These are phyloP conservation scores for Neoboletus magnificus DNA, from an alignment of 768 basidiomycete genomes.

Conservation along the genomic window DNA sequence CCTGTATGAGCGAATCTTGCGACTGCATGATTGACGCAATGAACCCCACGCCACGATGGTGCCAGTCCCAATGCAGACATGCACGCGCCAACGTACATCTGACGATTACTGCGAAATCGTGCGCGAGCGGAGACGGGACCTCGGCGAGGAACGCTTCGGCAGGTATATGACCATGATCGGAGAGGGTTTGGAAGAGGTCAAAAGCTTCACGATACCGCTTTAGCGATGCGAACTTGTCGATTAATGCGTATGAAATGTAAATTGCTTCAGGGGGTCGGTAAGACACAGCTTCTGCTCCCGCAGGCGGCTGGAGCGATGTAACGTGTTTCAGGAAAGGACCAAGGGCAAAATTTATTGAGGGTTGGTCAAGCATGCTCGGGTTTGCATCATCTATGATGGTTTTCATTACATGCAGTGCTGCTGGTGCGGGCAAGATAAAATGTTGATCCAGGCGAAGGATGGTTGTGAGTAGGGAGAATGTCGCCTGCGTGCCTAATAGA, in stretches of 20 bases:
- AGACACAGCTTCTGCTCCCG: constrained; percentile 29
- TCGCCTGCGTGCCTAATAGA: constrained; percentile 23
- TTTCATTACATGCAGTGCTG: constrained; percentile 18
- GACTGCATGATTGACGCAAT: constrained; percentile 31
- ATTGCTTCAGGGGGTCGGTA: constrained; percentile 39
- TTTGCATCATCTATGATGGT: constrained; percentile 19
- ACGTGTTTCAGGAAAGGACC: constrained; percentile 32
- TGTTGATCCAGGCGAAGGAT: constrained; percentile 14
- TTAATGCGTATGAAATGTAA: constrained; percentile 40
- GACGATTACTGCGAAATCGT: constrained; percentile 47
- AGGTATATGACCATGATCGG: constrained; percentile 44
- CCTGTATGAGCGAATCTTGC: constrained; percentile 19
- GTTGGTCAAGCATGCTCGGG: constrained; percentile 15
- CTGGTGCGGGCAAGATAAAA: constrained; percentile 10
- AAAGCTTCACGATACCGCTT: constrained; percentile 38
- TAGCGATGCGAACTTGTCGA: constrained; percentile 40
- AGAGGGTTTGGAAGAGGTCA: constrained; percentile 47
- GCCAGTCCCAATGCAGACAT: constrained; percentile 55
- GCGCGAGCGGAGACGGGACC: constrained; percentile 25
- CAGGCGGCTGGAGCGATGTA: constrained; percentile 22
- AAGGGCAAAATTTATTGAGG: constrained; percentile 27
- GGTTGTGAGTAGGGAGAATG: constrained; percentile 21
- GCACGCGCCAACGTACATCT: constrained; percentile 48
- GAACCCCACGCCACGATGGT: constrained; percentile 38
- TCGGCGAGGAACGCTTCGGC: constrained; percentile 43